Evolutionary conservation across 306 rosid genomes (phyloP), one percentile per base, ranked within the genome.

Genomic region (Cucumis sativus): DNA sequence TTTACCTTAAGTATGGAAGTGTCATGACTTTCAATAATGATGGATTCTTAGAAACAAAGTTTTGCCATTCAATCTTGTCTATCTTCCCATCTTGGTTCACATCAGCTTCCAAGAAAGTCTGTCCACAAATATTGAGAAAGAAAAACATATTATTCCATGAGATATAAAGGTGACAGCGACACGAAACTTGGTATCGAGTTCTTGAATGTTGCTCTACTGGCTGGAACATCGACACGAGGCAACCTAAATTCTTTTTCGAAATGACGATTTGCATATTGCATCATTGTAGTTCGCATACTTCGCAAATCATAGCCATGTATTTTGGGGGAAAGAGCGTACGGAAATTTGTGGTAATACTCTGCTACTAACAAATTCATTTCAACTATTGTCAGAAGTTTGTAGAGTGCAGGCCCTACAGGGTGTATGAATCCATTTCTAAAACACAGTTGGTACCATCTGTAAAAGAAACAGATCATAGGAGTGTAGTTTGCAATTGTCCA

Each of bases 71-170:
- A 0, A 56, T 78, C 77, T 80, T 89, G 88, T 92, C 99, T 76
- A 96, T 92, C 84, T 84, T 96, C 64, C 99, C 99, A 70, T 96
- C 99, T 78, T 84, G 89, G 80, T 96, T 88, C 5, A 79, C 91
- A 80, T 92, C 98, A 64, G 98, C 97, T 67, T 87, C 97, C 85
- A 85, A 58, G 89, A 95, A 92, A 54, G 99, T 95, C 99, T 95
- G 84, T 72, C 43, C 76, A 72, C 39, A 51, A 16, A 51, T 11
- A 39, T 39, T 41, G 25, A 41, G 0, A 39, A 41, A 21, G 0
- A 67, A 41, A 6, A 52, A 52, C 7, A n/a, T 6, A 33, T 3
- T 20, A 45, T 43, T 70, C 56, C 75, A 70, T 70, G 21, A 45
- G 75, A 70, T 67, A 41, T 40, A 67, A 67, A 70, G 75, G 39